These are phyloP conservation scores for Parasitella parasitica DNA, from an alignment of 371 early-diverging fungal genomes.

Conservation along the genomic window DNA sequence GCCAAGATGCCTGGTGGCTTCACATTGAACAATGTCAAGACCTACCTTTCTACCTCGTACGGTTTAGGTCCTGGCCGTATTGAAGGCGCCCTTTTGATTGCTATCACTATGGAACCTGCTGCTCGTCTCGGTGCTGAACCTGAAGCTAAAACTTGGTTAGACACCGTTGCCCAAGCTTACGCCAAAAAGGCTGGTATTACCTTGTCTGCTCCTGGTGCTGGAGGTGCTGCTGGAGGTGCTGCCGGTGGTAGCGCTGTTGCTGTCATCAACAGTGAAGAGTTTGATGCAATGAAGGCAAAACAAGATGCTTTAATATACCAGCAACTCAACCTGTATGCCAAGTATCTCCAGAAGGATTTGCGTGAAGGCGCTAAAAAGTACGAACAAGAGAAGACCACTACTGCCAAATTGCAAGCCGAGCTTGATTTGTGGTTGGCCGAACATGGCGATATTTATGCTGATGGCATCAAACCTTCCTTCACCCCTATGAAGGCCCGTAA, in stretches of 20 bases:
- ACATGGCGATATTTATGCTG: constrained; percentile 86
- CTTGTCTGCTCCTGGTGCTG: constrained; percentile 60
- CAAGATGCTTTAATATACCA: constrained; percentile 78
- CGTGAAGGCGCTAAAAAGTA: constrained; percentile 75
- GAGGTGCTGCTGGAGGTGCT: constrained; percentile 60
- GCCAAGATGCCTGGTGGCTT: constrained; percentile 96
- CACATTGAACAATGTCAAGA: constrained; percentile 78
- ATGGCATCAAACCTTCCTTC: constrained; percentile 87
- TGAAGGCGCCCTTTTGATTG: constrained; percentile 82
- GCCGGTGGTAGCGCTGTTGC: constrained; percentile 63
- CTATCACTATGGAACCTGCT: constrained; percentile 85
- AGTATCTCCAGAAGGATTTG: constrained; percentile 86
- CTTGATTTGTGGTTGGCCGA: constrained; percentile 89
- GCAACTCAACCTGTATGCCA: constrained; percentile 87
- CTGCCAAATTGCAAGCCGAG: constrained; percentile 75
- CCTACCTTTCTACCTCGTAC: constrained; percentile 65
- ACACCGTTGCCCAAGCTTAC: constrained; percentile 76
- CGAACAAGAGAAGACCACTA: constrained; percentile 68
- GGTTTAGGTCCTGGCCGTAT: constrained; percentile 89
- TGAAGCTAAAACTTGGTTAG: constrained; percentile 91
- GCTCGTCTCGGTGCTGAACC: constrained; percentile 77
- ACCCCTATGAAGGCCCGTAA: constrained; percentile 81
- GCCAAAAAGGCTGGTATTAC: constrained; percentile 79
- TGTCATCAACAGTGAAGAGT: constrained; percentile 87
- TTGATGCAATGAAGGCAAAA: constrained; percentile 80